Percentiles rank a stretch among this genome's conserved stretches.
Conservation (phyloP, 2,329 filamentous ascomycete genomes). For the Fusarium oligoseptatum region DNA sequence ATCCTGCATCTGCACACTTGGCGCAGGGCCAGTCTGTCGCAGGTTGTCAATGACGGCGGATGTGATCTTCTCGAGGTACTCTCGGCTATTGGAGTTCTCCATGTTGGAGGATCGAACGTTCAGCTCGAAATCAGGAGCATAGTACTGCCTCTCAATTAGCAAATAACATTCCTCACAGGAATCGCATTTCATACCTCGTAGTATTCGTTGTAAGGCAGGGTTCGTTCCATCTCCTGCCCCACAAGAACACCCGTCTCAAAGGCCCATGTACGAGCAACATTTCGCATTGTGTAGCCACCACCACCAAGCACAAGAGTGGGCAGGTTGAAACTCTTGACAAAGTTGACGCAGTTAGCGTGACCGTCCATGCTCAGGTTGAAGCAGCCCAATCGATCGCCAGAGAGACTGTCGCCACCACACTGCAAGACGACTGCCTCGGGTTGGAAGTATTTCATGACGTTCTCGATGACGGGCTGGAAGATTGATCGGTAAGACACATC, state of each 20-base stretch:
- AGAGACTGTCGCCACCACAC: slow-evolving; percentile 94
- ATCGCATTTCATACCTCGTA: slow-evolving; percentile 73
- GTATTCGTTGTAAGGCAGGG: slow-evolving; percentile 97
- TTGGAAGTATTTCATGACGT: slow-evolving; percentile 88
- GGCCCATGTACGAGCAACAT: slow-evolving; percentile 96
- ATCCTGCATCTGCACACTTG: slow-evolving; percentile 92
- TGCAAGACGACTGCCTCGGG: slow-evolving; percentile 95
- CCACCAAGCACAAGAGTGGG: slow-evolving; percentile 95
- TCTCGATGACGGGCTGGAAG: slow-evolving; percentile 89
- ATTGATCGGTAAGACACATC: slow-evolving; percentile 91
- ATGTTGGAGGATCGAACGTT: slow-evolving; percentile 91
- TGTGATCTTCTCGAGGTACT: slow-evolving; percentile 86
- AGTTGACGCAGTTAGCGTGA: slow-evolving; percentile 94
- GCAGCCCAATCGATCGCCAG: slow-evolving; percentile 92
- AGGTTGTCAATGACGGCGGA: slow-evolving; percentile 87
- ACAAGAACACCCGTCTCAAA: slow-evolving; percentile 95
- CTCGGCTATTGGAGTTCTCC: slow-evolving; percentile 88
- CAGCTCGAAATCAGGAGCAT: slow-evolving; percentile 89
- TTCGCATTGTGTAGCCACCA: slow-evolving; percentile 96
- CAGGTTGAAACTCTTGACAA: slow-evolving; percentile 85
- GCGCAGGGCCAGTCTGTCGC: slow-evolving; percentile 85
- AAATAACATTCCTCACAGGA: background rate
- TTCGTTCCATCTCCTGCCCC: slow-evolving; percentile 81
- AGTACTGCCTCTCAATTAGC: slow-evolving; percentile 73
- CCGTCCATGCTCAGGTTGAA: slow-evolving; percentile 98